A percentile compares a stretch with the other conserved stretches of the same genome.
These are phyloP conservation scores for Vishniacozyma victoriae DNA, from an alignment of 768 basidiomycete species.

Conservation along the genomic window DNA sequence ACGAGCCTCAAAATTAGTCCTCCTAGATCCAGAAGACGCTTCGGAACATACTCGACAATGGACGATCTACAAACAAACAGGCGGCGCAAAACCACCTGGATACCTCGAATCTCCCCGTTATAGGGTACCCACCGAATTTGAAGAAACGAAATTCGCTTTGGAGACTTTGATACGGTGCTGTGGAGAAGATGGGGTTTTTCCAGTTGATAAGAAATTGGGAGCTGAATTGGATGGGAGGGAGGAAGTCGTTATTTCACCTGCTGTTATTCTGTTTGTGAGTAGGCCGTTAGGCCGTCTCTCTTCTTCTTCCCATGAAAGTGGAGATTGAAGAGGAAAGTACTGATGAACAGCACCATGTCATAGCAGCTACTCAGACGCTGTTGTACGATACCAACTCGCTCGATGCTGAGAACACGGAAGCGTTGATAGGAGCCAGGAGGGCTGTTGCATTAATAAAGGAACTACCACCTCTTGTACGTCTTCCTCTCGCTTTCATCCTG, in stretches of 20 bases:
- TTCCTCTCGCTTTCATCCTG: background rate
- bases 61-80: conserved; percentile 10
- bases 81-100: conserved; percentile 9
- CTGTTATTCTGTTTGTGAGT: conserved; percentile 28
- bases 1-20: conserved; percentile 33
- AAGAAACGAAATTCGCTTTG: conserved; percentile 22
- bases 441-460: conserved; percentile 18
- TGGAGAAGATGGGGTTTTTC: conserved; percentile 31
- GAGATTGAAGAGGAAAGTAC: background rate
- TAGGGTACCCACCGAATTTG: conserved; percentile 22
- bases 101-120: conserved; percentile 35
- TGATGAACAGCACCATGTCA: conserved; percentile 25
- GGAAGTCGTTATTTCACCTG: conserved; percentile 15
- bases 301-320: background rate
- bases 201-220: conserved; percentile 18
- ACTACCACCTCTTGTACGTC: conserved; percentile 25
- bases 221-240: conserved; percentile 15
- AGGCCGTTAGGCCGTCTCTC: background rate
- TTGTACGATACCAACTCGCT: conserved; percentile 39
- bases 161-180: conserved; percentile 18
- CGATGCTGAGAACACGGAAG: conserved; percentile 29
- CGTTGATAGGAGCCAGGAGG: conserved; percentile 20
- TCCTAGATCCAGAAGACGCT: conserved; percentile 23
- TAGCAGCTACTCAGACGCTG: conserved; percentile 26
- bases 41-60: conserved; percentile 26